Evolutionary conservation across 1,284 basidiomycete genomes (phyloP).

Genomic region (Psilocybe mexicana): DNA sequence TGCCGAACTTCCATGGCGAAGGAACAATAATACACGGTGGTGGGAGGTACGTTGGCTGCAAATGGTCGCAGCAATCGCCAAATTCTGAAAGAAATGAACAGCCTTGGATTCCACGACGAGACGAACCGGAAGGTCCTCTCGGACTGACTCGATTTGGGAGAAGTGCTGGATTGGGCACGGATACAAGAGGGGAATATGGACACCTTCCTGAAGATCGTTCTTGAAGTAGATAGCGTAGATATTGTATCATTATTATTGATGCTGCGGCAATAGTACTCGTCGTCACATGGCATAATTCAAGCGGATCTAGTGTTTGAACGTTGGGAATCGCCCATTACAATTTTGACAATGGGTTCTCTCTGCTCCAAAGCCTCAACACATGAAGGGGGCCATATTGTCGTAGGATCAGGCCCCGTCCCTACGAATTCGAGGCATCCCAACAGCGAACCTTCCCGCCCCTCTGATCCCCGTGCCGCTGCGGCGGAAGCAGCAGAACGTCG

Average conservation of each 20-base stretch:
- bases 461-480: constrained; percentile 59
- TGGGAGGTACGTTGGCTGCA: constrained; percentile 64
- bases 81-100: constrained; percentile 24
- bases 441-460: constrained; percentile 28
- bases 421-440: constrained; percentile 13
- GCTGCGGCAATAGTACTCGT: background rate
- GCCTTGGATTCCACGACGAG: constrained; percentile 62
- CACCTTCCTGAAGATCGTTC: constrained; percentile 10
- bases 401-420: constrained; percentile 35
- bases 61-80: background rate
- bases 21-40: constrained; percentile 56
- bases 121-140: constrained; percentile 33
- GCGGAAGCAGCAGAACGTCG: constrained; percentile 72
- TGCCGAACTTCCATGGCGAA: constrained; percentile 55
- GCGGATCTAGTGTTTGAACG: background rate
- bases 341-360: constrained; percentile 57
- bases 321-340: background rate
- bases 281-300: constrained; percentile 7
- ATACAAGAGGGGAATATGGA: constrained; percentile 14
- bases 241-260: background rate
- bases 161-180: constrained; percentile 11
- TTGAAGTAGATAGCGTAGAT: background rate
- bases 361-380: constrained; percentile 61
- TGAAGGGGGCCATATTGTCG: constrained; percentile 55
- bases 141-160: constrained; percentile 45